These are phyloP conservation scores for Rutstroemia sp. DNA, from an alignment of 2,329 filamentous ascomycete genomes.

Conservation along the genomic window DNA sequence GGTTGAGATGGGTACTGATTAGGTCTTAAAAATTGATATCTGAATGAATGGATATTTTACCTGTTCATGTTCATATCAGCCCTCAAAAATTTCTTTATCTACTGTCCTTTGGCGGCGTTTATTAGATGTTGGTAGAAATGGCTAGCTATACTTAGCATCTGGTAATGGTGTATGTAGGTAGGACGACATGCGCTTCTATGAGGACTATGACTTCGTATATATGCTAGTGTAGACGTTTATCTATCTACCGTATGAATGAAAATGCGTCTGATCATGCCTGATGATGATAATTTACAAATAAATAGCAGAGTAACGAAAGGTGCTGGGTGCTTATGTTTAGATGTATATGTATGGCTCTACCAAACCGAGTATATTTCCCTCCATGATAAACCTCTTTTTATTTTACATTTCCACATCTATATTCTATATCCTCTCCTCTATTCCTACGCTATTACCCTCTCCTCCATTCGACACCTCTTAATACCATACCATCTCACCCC, in stretches of 20 bases:
- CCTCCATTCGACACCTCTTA: constrained; percentile 1
- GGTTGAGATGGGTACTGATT: constrained; percentile 31
- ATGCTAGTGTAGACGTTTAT: constrained; percentile 8
- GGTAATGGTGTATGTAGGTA: constrained; percentile 20
- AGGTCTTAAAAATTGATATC: constrained; percentile 9
- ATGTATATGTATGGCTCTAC: too few species aligned
- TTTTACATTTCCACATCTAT: constrained; percentile 11
- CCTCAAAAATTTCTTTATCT: constrained; percentile 12
- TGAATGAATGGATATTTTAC: background rate
- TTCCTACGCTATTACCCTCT: background rate
- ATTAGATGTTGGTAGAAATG: constrained; percentile 22
- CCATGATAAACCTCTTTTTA: constrained; percentile 3
- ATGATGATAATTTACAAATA: constrained; percentile 1
- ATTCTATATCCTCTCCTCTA: background rate
- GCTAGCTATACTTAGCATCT: constrained; percentile 25
- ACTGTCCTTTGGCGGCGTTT: constrained; percentile 21
- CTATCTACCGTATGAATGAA: background rate
- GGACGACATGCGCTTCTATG: too few species aligned
- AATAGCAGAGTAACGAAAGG: constrained; percentile 10
- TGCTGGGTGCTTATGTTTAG: too few species aligned
- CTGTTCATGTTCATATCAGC: constrained; percentile 2
- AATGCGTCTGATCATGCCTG: constrained; percentile 5
- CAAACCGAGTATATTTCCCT: too few species aligned
- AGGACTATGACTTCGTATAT: background rate
- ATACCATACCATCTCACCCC: background rate